Percentiles rank a stretch among this genome's conserved stretches.
phyloP scores from a whole-genome alignment of 2,329 filamentous ascomycete species.

The Dactylellina sp. region DNA sequence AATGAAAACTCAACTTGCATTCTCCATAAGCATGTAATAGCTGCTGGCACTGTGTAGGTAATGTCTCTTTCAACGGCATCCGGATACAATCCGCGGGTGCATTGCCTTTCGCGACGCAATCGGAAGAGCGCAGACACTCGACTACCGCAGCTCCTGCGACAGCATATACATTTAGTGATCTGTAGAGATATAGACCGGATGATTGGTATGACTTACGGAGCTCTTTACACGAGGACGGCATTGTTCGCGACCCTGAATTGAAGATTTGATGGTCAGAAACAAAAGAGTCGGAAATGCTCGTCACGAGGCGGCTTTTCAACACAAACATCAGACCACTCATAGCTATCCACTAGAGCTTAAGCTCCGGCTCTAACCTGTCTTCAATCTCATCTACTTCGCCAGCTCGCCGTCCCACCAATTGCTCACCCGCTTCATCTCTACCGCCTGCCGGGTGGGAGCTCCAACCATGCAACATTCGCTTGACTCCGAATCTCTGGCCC shows the following conservation, averaged over 20 bases:
- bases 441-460: background rate
- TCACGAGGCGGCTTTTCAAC: background rate
- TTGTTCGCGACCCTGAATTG: slow-evolving; percentile 64
- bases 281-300: background rate
- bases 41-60: slow-evolving; percentile 90
- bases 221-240: slow-evolving; percentile 97
- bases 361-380: background rate
- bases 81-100: slow-evolving; percentile 88
- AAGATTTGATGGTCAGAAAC: background rate
- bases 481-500: slow-evolving; percentile 60
- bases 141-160: slow-evolving; percentile 85
- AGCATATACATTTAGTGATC: slow-evolving; percentile 23
- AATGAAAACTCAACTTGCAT: slow-evolving; percentile 73
- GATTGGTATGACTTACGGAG: slow-evolving; percentile 75
- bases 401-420: slow-evolving; percentile 6
- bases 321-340: slow-evolving; percentile 37
- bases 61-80: slow-evolving; percentile 80
- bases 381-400: background rate
- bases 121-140: slow-evolving; percentile 92
- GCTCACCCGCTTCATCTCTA: background rate
- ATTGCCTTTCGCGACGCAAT: slow-evolving; percentile 95
- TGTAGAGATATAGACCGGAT: slow-evolving; percentile 18
- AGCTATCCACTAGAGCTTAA: slow-evolving; percentile 1
- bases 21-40: slow-evolving; percentile 92
- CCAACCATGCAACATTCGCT: slow-evolving; percentile 27